Conservation (phyloP, 2,329 filamentous ascomycete species). For the Trichoderma afroharzianum region DNA sequence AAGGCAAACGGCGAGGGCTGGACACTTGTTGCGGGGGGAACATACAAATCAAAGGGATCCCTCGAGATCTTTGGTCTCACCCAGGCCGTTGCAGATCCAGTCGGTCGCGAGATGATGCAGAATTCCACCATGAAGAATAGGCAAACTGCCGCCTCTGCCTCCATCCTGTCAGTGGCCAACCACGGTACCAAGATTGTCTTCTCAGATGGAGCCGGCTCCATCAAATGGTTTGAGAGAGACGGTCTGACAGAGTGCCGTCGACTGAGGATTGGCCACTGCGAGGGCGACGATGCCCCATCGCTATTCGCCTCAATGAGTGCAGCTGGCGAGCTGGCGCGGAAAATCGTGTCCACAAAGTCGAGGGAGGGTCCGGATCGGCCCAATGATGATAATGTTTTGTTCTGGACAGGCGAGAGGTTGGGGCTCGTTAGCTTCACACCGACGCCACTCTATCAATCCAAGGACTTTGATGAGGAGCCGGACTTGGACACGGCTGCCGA, state of each 20-base stretch:
- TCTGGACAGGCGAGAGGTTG: slow-evolving; percentile 86
- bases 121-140: slow-evolving; percentile 68
- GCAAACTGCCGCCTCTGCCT: slow-evolving; percentile 75
- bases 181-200: slow-evolving; percentile 81
- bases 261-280: slow-evolving; percentile 54
- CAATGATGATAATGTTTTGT: slow-evolving; percentile 66
- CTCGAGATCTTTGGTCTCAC: slow-evolving; percentile 77
- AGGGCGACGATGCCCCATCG: slow-evolving; percentile 43
- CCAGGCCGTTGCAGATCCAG: slow-evolving; percentile 26
- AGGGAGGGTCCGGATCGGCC: slow-evolving; percentile 28
- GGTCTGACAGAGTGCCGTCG: slow-evolving; percentile 60
- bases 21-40: slow-evolving; percentile 77
- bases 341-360: slow-evolving; percentile 63
- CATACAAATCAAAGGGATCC: slow-evolving; percentile 88
- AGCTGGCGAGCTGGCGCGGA: slow-evolving; percentile 72
- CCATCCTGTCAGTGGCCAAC: slow-evolving; percentile 73
- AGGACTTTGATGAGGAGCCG: slow-evolving; percentile 47
- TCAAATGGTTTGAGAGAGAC: slow-evolving; percentile 91
- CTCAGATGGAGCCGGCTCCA: slow-evolving; percentile 75
- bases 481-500: slow-evolving; percentile 43
- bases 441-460: slow-evolving; percentile 44
- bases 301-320: slow-evolving; percentile 51
- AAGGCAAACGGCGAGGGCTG: slow-evolving; percentile 53
- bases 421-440: slow-evolving; percentile 66
- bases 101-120: slow-evolving; percentile 27